Base-by-base conservation (phyloP, 306 rosid species). In the Heteromeles arbutifolia region DNA sequence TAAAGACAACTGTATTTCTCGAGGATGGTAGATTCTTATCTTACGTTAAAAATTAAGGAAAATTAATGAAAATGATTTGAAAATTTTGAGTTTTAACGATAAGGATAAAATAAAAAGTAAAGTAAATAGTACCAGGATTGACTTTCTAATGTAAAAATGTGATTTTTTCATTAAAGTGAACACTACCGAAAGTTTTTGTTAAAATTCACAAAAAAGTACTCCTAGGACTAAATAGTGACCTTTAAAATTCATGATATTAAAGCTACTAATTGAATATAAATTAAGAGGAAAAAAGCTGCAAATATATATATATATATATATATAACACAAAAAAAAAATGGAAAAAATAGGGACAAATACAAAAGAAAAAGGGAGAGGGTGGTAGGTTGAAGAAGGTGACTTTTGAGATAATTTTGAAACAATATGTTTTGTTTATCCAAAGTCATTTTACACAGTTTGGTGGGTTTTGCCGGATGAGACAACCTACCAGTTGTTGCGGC, bases 401-500 rank as follows among this genome's bases (percentile, higher is more conserved):
- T 77, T 67, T 77, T 28, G 11, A 67, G 82, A 28, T 43, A 65
- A 70, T 44, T 43, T 74, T 62, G 61, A 62, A 62, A 61, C 31
- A 21, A 58, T 61, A 74, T 62, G 22, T 56, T 73, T 56, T 62
- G 48, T 62, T 75, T 52, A 75, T 53, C 72, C 39, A 22, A 31
- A 65, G 69, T 45, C 72, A 79, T 79, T 84, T 84, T 82, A 75
- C 90, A 73, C 69, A 61, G 90, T 89, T 91, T 91, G 96, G 96
- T 93, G 97, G 91, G 74, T 85, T 88, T 88, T 84, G 84, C 84
- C 81, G 90, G 94, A 87, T 87, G 81, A 80, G 88, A 87, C 91
- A 91, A 91, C 91, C 97, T 78, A 91, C 98, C 97, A 87, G 96
- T 85, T 83, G 97, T 93, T 91, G 96, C 86, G 90, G 90, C 86